phyloP scores from a whole-genome alignment of 2,329 filamentous ascomycete genomes.

The Fusarium sublunatum region DNA sequence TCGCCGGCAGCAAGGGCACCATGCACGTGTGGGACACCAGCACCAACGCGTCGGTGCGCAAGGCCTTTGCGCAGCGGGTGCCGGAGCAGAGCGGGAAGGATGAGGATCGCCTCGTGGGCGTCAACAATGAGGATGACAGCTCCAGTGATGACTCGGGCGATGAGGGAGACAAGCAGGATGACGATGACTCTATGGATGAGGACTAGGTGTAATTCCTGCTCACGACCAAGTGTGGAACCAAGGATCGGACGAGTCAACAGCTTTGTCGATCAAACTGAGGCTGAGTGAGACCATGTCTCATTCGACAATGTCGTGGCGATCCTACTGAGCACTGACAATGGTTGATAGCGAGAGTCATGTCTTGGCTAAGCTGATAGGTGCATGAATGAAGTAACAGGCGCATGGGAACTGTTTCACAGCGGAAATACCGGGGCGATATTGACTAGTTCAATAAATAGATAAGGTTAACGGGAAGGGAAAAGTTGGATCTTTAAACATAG shows the following conservation, averaged over 20 bases:
- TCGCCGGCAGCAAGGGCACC: constrained; percentile 92
- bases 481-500: constrained; percentile 35
- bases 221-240: constrained; percentile 15
- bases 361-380: constrained; percentile 18
- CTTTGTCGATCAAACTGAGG: constrained; percentile 8
- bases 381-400: constrained; percentile 37
- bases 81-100: constrained; percentile 69
- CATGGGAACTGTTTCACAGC: constrained; percentile 35
- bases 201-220: constrained; percentile 52
- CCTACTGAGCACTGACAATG: constrained; percentile 19
- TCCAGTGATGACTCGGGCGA: constrained; percentile 69
- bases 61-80: constrained; percentile 79
- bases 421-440: constrained; percentile 17
- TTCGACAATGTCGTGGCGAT: constrained; percentile 17
- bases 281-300: constrained; percentile 27
- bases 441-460: constrained; percentile 20
- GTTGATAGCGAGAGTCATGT: constrained; percentile 27
- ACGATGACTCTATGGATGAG: constrained; percentile 65
- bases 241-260: constrained; percentile 11
- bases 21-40: constrained; percentile 97
- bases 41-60: constrained; percentile 88
- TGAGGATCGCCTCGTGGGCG: constrained; percentile 81
- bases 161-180: constrained; percentile 66
- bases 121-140: constrained; percentile 73
- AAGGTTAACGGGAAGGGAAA: constrained; percentile 36